Base-by-base conservation (phyloP, 768 basidiomycete genomes). In the Naganishia vishniacii region DNA sequence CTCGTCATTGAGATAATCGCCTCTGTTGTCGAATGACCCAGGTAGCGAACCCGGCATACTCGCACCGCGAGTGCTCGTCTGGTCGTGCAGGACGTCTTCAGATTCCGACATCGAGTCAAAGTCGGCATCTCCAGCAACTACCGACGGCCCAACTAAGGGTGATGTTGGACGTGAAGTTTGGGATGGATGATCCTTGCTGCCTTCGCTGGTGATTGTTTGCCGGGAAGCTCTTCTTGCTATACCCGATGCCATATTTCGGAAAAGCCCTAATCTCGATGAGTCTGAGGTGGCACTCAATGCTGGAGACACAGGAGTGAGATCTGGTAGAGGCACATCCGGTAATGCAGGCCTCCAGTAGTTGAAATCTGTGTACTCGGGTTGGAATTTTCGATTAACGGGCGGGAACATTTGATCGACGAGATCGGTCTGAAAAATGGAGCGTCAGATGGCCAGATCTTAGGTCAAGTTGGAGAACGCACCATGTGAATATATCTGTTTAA, bases 361-460 rank as follows among this genome's bases (percentile, higher is more conserved):
- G 82, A 95, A 92, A 76, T 98, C 94, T 1, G 93, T 95, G 75
- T 84, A 99, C 74, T 93, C 92, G 1, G 89, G 85, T 13, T 86
- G 83, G 53, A 86, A 87, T 74, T 89, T 90, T 58, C 87, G 84
- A 74, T 91, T 83, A 61, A 98, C 91, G 0, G 94, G 91, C 34
- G 95, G 95, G 81, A 99, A 99, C 86, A 95, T 93, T 78, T 95
- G 93, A 79, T 99, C 93, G 16, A 99, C 95, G n/a, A 99, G 84
- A 76, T 98, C 93, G 8, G 93, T 94, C 75, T 76, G 61, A 13
- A 7, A 23, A 1, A 34, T n/a, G 41, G 18, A 31, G 31, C 47
- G 37, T 41, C 48, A 49, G 15, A 9, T 48, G n/a, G 2, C 15
- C 18, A 31, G 8, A 16, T 3, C 29, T 12, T 32, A n/a, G 20